phyloP scores from a whole-genome alignment of 441 rosid species.

The Kokia cookei region DNA sequence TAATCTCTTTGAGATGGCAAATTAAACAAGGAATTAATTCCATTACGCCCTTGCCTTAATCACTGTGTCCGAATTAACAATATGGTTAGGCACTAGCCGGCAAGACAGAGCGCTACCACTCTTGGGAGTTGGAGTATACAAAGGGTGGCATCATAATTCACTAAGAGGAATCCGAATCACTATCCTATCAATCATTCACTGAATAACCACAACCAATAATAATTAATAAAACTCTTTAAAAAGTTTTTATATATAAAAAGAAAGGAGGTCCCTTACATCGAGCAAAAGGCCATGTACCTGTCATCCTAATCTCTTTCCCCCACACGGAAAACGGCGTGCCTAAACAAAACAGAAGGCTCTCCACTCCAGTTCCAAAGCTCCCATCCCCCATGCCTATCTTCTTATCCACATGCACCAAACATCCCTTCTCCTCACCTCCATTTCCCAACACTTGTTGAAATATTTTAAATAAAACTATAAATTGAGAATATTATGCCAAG shows the following conservation, averaged over 20 bases:
- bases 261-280: not conserved
- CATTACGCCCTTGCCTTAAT: not conserved
- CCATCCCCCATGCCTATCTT: not conserved
- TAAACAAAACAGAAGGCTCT: not conserved
- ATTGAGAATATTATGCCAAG: not conserved
- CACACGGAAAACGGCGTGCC: not conserved
- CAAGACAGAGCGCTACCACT: not conserved
- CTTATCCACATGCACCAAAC: slow-evolving; percentile 10
- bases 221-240: not conserved
- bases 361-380: not conserved
- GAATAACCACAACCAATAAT: not conserved
- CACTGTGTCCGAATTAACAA: too few relatives aligned
- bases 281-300: not conserved
- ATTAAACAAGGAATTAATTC: not conserved
- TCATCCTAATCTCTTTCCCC: slow-evolving; percentile 14
- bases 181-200: not conserved
- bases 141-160: not conserved
- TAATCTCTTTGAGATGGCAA: not conserved
- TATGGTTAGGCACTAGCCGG: not conserved
- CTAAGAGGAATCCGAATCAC: not conserved
- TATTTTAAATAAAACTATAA: not conserved
- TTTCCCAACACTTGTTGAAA: not conserved
- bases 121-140: not conserved
- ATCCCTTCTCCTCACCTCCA: not conserved
- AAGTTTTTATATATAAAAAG: too few relatives aligned